These are phyloP conservation scores for Plectranthus barbatus DNA, from an alignment of 257 asterid species.

Conservation along the genomic window DNA sequence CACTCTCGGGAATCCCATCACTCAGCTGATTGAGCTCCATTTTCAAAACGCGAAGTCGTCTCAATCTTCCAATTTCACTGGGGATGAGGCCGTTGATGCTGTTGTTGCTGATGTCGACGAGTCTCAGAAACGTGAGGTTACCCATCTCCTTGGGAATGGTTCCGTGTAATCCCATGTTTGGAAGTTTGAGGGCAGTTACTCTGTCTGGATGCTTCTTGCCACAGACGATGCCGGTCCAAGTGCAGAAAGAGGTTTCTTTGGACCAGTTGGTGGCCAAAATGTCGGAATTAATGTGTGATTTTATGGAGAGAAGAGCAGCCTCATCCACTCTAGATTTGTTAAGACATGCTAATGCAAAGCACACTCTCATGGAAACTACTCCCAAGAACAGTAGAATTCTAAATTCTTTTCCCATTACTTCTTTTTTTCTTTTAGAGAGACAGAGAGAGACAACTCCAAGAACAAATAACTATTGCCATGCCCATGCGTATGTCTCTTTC, in stretches of 20 bases:
- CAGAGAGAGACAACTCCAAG: no score
- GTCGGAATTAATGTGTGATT: neutral
- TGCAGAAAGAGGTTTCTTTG: constrained; percentile 1
- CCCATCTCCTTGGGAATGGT: neutral
- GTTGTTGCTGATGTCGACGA: neutral
- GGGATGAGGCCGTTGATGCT: neutral
- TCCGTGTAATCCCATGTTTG: neutral
- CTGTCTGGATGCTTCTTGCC: neutral
- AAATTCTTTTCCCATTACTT: no score
- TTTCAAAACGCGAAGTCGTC: neutral
- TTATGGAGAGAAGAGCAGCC: no score
- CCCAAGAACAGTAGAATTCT: no score
- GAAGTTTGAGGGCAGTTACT: neutral
- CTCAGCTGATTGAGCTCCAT: neutral
- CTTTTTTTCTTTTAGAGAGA: no score
- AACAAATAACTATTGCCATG: no score
- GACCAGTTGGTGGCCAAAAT: constrained; percentile 8
- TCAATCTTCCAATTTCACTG: neutral
- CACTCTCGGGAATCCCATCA: neutral
- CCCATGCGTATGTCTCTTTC: no score
- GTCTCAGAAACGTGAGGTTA: constrained; percentile 1
- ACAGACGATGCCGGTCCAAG: constrained; percentile 12
- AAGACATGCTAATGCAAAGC: no score
- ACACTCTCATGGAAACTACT: no score
- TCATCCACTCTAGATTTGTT: no score